Percentiles rank a stretch among this genome's conserved stretches.
phyloP scores from a whole-genome alignment of 2,329 filamentous ascomycete genomes.

The Ploettnerulaceae sp. region DNA sequence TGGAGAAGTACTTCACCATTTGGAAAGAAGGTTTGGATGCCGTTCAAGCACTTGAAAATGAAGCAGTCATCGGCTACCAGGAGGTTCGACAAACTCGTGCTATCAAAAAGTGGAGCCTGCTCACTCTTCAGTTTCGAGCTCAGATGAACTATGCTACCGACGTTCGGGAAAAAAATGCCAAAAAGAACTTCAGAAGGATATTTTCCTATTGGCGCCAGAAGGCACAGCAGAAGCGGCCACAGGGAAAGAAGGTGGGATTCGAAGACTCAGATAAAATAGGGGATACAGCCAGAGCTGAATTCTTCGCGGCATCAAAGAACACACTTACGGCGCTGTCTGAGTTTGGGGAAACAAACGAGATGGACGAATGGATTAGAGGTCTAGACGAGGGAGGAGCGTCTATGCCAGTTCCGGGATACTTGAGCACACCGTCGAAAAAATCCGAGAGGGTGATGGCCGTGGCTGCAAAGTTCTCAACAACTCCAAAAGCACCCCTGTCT shows the following conservation, averaged over 20 bases:
- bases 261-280: constrained; percentile 14
- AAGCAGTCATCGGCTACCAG: constrained; percentile 30
- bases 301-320: no score
- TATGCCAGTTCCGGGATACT: constrained; percentile 28
- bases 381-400: constrained; percentile 18
- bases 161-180: constrained; percentile 32
- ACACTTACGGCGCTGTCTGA: constrained; percentile 33
- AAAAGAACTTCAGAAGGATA: constrained; percentile 33
- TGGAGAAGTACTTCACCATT: constrained; percentile 25
- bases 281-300: constrained; percentile 23
- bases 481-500: constrained; percentile 40
- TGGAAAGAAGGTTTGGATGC: constrained; percentile 28
- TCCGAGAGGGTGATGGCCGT: constrained; percentile 38
- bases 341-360: constrained; percentile 27
- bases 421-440: constrained; percentile 45
- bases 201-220: constrained; percentile 33
- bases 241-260: constrained; percentile 1
- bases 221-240: constrained; percentile 22
- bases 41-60: constrained; percentile 24
- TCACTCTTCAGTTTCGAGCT: constrained; percentile 27
- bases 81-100: constrained; percentile 25
- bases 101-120: constrained; percentile 33
- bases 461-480: constrained; percentile 39
- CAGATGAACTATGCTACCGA: constrained; percentile 29
- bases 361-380: constrained; percentile 23